Conservation (phyloP, 768 basidiomycete genomes). For the Naganishia antarctica region DNA sequence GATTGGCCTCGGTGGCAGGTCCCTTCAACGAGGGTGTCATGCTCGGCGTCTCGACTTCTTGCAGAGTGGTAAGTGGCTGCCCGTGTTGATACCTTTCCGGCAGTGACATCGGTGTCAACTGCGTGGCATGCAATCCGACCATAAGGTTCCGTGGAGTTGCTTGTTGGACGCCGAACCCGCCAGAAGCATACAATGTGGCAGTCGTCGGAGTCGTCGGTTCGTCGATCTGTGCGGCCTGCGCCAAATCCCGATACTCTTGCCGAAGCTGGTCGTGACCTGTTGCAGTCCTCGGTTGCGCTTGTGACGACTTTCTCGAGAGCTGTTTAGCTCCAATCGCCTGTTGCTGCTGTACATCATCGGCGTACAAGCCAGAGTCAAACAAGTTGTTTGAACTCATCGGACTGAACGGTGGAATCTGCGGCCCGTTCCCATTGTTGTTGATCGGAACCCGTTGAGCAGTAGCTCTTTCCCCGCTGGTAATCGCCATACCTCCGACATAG, state of each 20-base stretch:
- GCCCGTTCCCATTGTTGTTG: not conserved
- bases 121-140: not conserved
- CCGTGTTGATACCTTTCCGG: slow-evolving; percentile 25
- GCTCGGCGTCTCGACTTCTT: slow-evolving; percentile 20
- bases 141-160: not conserved
- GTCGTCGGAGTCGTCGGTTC: slow-evolving; percentile 23
- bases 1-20: not conserved
- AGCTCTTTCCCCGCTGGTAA: not conserved
- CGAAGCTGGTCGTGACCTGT: slow-evolving; percentile 2
- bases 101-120: not conserved
- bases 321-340: not conserved
- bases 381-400: not conserved
- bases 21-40: not conserved
- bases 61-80: slow-evolving; percentile 14
- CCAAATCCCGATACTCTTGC: slow-evolving; percentile 22
- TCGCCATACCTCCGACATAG: slow-evolving; percentile 13
- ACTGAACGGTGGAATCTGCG: slow-evolving; percentile 16
- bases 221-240: slow-evolving; percentile 23
- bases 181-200: not conserved
- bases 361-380: slow-evolving; percentile 4
- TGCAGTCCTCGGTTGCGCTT: slow-evolving; percentile 11
- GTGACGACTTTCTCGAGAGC: slow-evolving; percentile 15
- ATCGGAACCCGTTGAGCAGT: slow-evolving; percentile 6
- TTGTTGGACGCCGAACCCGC: not conserved
- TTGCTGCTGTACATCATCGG: slow-evolving; percentile 5